These are phyloP conservation scores for Massariosphaeria phaeospora DNA, from an alignment of 495 filamentous ascomycete species.

Conservation along the genomic window DNA sequence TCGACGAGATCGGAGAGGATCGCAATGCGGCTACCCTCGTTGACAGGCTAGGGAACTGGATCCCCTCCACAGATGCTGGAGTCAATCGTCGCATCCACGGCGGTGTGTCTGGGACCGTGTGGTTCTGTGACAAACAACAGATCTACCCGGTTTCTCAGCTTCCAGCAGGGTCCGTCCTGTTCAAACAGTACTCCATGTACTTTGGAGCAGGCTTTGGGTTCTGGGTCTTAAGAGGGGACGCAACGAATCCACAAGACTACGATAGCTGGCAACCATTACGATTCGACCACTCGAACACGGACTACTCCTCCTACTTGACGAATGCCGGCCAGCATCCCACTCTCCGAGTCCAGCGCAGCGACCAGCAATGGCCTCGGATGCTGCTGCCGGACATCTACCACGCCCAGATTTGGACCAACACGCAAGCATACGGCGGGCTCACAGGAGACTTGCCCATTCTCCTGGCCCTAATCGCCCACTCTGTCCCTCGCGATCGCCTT, in stretches of 20 bases:
- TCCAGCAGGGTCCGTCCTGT: neutral
- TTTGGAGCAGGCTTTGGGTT: constrained; percentile 14
- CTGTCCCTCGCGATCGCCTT: constrained; percentile 7
- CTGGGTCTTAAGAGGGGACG: constrained; percentile 21
- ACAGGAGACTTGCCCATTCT: constrained; percentile 37
- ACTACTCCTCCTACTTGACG: constrained; percentile 11
- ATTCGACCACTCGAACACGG: constrained; percentile 13
- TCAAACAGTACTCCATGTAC: constrained; percentile 27
- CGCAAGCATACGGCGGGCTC: constrained; percentile 27
- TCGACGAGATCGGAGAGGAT: constrained; percentile 25
- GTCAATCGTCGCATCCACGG: constrained; percentile 4
- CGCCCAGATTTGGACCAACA: neutral
- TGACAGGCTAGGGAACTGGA: constrained; percentile 9
- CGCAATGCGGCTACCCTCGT: neutral
- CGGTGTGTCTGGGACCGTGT: constrained; percentile 8
- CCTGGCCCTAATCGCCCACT: constrained; percentile 35
- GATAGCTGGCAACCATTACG: constrained; percentile 24
- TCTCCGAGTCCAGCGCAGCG: constrained; percentile 13
- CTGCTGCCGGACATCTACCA: constrained; percentile 36
- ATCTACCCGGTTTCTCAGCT: neutral
- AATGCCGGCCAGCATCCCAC: constrained; percentile 16
- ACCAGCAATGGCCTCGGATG: constrained; percentile 31
- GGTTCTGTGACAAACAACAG: constrained; percentile 11
- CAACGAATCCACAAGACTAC: neutral
- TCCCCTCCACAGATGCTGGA: constrained; percentile 8